These are phyloP conservation scores for Polychaeton citri DNA, from an alignment of 2,329 filamentous ascomycete species.

Conservation along the genomic window DNA sequence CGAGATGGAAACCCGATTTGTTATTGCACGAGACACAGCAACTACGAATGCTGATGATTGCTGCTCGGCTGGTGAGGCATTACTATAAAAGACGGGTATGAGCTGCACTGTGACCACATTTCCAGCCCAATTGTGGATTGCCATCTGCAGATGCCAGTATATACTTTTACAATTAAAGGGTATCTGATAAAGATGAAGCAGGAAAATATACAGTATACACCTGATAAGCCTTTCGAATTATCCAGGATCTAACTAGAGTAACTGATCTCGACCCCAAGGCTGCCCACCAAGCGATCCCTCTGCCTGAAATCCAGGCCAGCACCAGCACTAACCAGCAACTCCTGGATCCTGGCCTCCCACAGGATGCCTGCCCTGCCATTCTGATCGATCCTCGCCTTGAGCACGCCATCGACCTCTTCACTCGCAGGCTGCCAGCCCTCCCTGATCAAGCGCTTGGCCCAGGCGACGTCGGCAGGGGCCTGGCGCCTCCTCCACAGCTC, in stretches of 20 bases:
- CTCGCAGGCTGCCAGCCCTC: constrained; percentile 31
- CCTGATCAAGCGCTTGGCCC: constrained; percentile 29
- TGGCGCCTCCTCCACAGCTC: constrained; percentile 66
- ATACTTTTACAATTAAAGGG: too few relatives aligned
- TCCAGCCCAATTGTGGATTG: too few relatives aligned
- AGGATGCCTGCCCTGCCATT: constrained; percentile 72
- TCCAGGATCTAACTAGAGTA: constrained; percentile 56
- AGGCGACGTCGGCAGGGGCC: constrained; percentile 26
- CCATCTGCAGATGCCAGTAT: too few relatives aligned
- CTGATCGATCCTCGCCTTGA: constrained; percentile 85
- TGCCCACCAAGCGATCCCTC: constrained; percentile 63
- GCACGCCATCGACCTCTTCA: constrained; percentile 65
- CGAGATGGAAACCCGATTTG: too few relatives aligned
- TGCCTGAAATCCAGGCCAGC: constrained; percentile 69
- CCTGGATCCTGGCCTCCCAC: constrained; percentile 90
- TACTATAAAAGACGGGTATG: too few relatives aligned
- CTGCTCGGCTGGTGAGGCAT: too few relatives aligned
- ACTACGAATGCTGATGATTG: too few relatives aligned
- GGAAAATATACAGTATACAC: too few relatives aligned
- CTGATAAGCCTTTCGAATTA: too few relatives aligned
- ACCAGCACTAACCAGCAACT: constrained; percentile 80
- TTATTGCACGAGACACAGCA: too few relatives aligned
- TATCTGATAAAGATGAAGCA: too few relatives aligned
- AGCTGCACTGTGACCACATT: too few relatives aligned
- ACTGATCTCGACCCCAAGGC: constrained; percentile 65